A percentile compares a stretch with the other conserved stretches of the same genome.
Conservation (phyloP, 805 yeast species). For the Sugiyamaella boreocaroliniensis region DNA sequence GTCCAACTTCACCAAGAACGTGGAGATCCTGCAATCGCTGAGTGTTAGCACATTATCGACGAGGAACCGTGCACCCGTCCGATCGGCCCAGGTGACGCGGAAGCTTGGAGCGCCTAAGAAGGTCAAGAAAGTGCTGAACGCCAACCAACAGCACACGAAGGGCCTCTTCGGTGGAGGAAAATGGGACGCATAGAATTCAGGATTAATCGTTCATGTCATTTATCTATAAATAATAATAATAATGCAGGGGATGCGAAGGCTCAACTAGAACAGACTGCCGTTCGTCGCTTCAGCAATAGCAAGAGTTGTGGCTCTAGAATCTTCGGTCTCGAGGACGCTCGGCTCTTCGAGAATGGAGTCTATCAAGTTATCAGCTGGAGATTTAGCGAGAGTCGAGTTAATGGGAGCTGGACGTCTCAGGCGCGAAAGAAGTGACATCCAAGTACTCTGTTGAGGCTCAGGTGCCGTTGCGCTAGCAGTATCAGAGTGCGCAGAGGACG, state of each 20-base stretch:
- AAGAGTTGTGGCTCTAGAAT: not conserved
- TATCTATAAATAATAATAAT: too few relatives aligned
- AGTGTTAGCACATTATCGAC: conserved; percentile 1
- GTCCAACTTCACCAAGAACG: conserved; percentile 3
- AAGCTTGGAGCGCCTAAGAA: conserved; percentile 5
- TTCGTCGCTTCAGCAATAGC: not conserved
- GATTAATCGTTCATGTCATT: not conserved
- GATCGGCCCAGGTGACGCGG: not conserved
- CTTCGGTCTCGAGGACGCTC: not conserved
- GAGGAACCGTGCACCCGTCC: conserved; percentile 1
- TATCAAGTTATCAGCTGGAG: not conserved
- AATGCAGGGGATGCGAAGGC: not conserved
- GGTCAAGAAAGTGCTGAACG: conserved; percentile 1
- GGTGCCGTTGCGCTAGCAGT: not conserved
- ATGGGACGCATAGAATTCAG: not conserved
- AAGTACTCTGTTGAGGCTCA: not conserved
- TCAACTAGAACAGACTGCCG: not conserved
- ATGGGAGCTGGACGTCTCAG: not conserved
- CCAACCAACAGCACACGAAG: not conserved
- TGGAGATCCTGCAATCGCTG: conserved; percentile 8
- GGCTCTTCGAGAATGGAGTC: not conserved
- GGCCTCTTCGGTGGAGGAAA: conserved; percentile 1
- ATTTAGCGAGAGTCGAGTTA: not conserved
- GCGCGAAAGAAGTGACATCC: not conserved
- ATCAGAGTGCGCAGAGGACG: not conserved